Evolutionary conservation across 2,329 filamentous ascomycete genomes (phyloP), one percentile per base, ranked within the genome.

Genomic region (Fusarium pseudograminearum): DNA sequence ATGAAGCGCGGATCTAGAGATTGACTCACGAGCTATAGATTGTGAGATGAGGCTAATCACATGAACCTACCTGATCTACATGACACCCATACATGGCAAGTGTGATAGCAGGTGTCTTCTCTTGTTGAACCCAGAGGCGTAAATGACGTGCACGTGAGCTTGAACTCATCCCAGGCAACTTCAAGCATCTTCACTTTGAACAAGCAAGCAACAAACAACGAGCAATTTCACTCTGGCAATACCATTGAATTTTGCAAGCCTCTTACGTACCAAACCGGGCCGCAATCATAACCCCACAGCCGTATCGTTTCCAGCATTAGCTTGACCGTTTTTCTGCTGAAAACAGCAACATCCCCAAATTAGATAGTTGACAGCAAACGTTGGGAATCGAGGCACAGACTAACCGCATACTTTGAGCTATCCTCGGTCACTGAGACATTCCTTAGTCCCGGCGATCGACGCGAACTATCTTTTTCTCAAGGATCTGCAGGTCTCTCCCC

Each of bases 221-320:
- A 47, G 15, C 15, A 22, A 47, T 6, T 42, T 36, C 6, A 22
- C 4, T 4, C n/a, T 31, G 8, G 6, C 4, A 15, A 30, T 31
- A 28, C n/a, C 18, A 11, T 38, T 18, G 24, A 10, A 15, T 4
- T 4, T 36, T 8, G 5, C n/a, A 50, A 11, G 7, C 15, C 3
- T 42, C 18, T 33, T 24, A n/a, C 12, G 8, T 42, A n/a, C 12
- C 15, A 45, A 24, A 26, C 30, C 38, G 18, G 40, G 38, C 51
- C 51, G 54, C 18, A 51, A 70, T 45, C 22, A 30, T 57, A 47
- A 60, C 57, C 40, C 67, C 42, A 57, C 62, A 68, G 8, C 57
- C 54, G 52, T 18, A 3, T 24, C 20, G 31, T 3, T 51, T 28
- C 8, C 31, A 41, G 15, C 12, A 15, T 20, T 60, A 68, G 42